These are phyloP conservation scores for Fragaria vesca DNA, from an alignment of 306 rosid genomes.

Conservation along the genomic window DNA sequence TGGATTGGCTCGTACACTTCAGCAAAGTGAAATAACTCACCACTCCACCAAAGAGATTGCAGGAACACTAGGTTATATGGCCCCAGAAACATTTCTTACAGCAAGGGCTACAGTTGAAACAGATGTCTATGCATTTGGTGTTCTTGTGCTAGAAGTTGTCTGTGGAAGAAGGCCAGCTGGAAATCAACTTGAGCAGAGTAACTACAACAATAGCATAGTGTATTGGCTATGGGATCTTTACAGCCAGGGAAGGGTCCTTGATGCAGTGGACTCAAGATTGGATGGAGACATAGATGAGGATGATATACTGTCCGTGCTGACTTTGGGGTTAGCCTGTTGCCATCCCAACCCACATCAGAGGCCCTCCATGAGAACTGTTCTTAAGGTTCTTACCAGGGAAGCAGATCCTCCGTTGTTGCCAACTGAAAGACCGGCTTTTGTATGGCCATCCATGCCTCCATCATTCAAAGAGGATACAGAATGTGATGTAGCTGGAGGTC, in stretches of 20 bases:
- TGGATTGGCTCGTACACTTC: slow-evolving; percentile 67
- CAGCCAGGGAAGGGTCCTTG: slow-evolving; percentile 34
- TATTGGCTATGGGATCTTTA: slow-evolving; percentile 68
- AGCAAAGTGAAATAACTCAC: slow-evolving; percentile 49
- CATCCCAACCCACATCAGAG: slow-evolving; percentile 74
- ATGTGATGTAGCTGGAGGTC: slow-evolving; percentile 18
- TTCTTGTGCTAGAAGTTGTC: slow-evolving; percentile 58
- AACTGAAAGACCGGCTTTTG: slow-evolving; percentile 53
- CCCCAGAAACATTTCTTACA: slow-evolving; percentile 65
- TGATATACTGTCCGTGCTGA: slow-evolving; percentile 34
- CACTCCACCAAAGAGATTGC: slow-evolving; percentile 73
- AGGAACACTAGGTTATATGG: slow-evolving; percentile 87
- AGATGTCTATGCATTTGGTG: slow-evolving; percentile 74
- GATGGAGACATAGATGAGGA: slow-evolving; percentile 18
- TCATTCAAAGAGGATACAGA: slow-evolving; percentile 36
- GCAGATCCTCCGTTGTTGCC: slow-evolving; percentile 50
- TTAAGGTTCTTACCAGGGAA: slow-evolving; percentile 60
- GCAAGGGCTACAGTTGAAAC: slow-evolving; percentile 73
- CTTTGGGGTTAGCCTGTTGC: slow-evolving; percentile 73
- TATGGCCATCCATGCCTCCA: slow-evolving; percentile 70
- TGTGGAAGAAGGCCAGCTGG: slow-evolving; percentile 62
- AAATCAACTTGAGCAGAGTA: slow-evolving; percentile 27
- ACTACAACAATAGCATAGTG: slow-evolving; percentile 54
- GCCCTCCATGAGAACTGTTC: slow-evolving; percentile 60
- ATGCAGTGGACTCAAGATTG: slow-evolving; percentile 46